These are phyloP conservation scores for Dendrobium catenatum DNA, from an alignment of 106 monocot genomes.

Conservation along the genomic window DNA sequence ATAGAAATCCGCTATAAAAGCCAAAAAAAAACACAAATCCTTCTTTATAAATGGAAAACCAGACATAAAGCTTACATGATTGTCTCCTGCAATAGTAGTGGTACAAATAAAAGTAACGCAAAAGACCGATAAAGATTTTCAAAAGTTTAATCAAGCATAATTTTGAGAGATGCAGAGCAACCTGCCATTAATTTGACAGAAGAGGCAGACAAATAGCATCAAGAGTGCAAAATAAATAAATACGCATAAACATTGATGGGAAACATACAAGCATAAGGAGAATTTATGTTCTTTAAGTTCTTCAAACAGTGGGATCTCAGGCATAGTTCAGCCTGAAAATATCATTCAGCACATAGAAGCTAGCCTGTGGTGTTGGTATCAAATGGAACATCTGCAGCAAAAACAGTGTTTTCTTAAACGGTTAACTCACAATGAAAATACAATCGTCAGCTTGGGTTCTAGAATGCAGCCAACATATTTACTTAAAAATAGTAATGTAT, in stretches of 20 bases:
- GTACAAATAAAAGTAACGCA: too few relatives aligned
- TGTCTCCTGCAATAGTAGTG: too few relatives aligned
- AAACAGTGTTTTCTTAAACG: too few relatives aligned
- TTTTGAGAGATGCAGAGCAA: background rate
- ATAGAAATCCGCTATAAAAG: background rate
- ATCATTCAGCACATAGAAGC: constrained; percentile 17
- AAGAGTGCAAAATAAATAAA: background rate
- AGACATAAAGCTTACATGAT: background rate
- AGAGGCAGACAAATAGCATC: too few relatives aligned
- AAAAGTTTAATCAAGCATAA: background rate
- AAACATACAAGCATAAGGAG: background rate
- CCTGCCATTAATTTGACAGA: background rate
- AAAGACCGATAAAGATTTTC: background rate
- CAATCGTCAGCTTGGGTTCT: too few relatives aligned
- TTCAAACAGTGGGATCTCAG: background rate
- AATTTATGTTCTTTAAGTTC: background rate
- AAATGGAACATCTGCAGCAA: constrained; percentile 16
- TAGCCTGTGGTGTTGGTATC: constrained; percentile 12
- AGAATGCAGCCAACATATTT: too few relatives aligned
- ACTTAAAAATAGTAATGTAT: too few relatives aligned
- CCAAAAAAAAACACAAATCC: background rate
- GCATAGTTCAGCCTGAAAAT: constrained; percentile 16
- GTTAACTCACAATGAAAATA: too few relatives aligned
- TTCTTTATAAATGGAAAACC: background rate
- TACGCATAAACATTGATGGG: background rate